Percentiles rank a stretch among this genome's conserved stretches.
phyloP scores from a whole-genome alignment of 1,139 yeast genomes.

The Candida sp. region DNA sequence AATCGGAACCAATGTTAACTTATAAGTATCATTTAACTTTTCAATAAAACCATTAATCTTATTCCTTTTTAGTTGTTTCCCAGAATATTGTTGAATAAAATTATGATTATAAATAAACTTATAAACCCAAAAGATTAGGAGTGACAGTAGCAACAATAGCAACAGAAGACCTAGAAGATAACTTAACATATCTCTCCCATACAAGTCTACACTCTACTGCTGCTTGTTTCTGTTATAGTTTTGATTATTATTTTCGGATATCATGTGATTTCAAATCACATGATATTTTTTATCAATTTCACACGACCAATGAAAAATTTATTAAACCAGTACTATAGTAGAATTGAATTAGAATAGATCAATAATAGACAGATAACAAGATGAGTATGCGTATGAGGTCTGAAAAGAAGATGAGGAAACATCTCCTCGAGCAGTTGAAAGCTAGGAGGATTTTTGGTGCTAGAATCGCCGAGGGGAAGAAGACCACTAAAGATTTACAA shows the following conservation, averaged over 20 bases:
- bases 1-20: constrained; percentile 12
- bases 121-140: constrained; percentile 18
- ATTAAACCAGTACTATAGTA: neutral
- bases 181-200: neutral
- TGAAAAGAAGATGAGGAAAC: constrained; percentile 50
- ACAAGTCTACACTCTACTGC: too few relatives aligned
- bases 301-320: neutral
- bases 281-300: neutral
- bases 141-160: constrained; percentile 12
- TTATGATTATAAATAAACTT: constrained; percentile 21
- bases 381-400: constrained; percentile 46
- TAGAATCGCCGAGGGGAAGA: constrained; percentile 40
- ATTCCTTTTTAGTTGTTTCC: constrained; percentile 12
- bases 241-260: too few relatives aligned
- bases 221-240: too few relatives aligned
- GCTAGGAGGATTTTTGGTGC: constrained; percentile 44
- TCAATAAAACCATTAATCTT: constrained; percentile 20
- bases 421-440: constrained; percentile 45
- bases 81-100: constrained; percentile 20
- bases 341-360: too few relatives aligned
- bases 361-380: constrained; percentile 9
- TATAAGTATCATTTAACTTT: constrained; percentile 12
- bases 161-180: constrained; percentile 6
- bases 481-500: constrained; percentile 28
- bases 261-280: neutral